These are phyloP conservation scores for Exobasidium cylindrosporum DNA, from an alignment of 1,284 basidiomycete genomes.

Conservation along the genomic window DNA sequence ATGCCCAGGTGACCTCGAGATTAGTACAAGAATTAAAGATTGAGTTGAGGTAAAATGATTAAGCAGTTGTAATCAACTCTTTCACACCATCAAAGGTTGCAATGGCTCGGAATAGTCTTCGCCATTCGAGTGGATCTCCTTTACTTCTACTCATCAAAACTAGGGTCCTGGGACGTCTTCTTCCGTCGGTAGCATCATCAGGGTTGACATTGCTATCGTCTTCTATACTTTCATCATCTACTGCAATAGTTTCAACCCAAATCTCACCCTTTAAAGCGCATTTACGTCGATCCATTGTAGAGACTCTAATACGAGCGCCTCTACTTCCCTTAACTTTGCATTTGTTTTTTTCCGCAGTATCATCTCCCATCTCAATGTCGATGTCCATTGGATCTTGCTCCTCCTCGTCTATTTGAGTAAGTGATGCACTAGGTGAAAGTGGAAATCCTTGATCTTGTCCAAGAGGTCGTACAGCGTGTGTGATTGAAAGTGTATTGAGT, in stretches of 20 bases:
- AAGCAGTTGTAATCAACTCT: conserved; percentile 14
- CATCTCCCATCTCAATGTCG: conserved; percentile 31
- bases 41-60: conserved; percentile 31
- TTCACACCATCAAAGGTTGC: conserved; percentile 8
- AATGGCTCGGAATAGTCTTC: conserved; percentile 46
- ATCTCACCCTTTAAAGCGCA: conserved; percentile 50
- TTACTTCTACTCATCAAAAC: conserved; percentile 53
- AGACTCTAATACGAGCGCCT: conserved; percentile 33
- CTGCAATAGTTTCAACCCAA: conserved; percentile 21
- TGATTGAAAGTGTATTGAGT: conserved; percentile 33
- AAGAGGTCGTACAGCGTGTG: conserved; percentile 32
- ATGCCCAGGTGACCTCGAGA: conserved; percentile 59
- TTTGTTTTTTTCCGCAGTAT: conserved; percentile 15
- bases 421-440: background rate
- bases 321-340: conserved; percentile 8
- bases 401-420: conserved; percentile 23
- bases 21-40: conserved; percentile 57
- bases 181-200: conserved; percentile 1
- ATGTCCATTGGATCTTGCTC: conserved; percentile 23
- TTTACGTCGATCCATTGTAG: conserved; percentile 50
- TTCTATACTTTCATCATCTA: conserved; percentile 24
- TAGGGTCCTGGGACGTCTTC: conserved; percentile 23
- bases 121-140: conserved; percentile 57
- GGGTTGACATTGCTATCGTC: background rate
- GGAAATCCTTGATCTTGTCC: conserved; percentile 12